Base-by-base conservation (phyloP, 257 asterid species). In the Gardenia jasminoides region DNA sequence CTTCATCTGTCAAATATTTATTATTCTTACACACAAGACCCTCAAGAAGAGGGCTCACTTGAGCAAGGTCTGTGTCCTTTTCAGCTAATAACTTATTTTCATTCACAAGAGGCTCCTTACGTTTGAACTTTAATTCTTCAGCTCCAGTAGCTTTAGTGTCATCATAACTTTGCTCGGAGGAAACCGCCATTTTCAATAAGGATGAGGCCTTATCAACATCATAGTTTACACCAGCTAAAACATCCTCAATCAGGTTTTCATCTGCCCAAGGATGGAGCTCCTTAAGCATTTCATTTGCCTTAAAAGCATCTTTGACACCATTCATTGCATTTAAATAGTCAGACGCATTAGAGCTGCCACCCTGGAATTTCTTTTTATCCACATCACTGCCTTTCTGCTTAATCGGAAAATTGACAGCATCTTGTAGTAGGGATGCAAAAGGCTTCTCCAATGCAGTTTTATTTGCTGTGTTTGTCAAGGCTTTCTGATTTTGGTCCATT, bases 251-350 rank as follows among this genome's bases (percentile, higher is more conserved):
- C 86, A 92, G 85, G 90, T 88, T 84, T 71, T 82, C 86, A 52
- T 88, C 95, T 11, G 94, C 94, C 96, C 94, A 91, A 16, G 98
- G 88, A 67, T 88, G 89, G 80, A 85, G 83, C 77, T 50, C 33
- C 74, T 83, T 83, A 48, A 92, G 90, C 88, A 87, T 88, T 73
- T 84, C 84, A 79, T 48, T 65, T 76, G 80, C 83, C 62, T 82
- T 81, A 50, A 22, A 9, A 41, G 54, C 74, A 58, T 48, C 79
- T 30, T 67, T 54, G 24, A 75, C 66, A 58, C 52, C 46, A 3
- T 54, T 74, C 10, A 28, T 67, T 64, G 69, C 66, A 58, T 48
- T 76, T 36, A 30, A 80, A 33, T 33, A 41, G 61, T 71, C 79
- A 33, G 59, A 59, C 56, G 59, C 16, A 76, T 36, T 59, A 76